Conservation (phyloP, 129 eudicot genomes). For the Artemisia argyi region DNA sequence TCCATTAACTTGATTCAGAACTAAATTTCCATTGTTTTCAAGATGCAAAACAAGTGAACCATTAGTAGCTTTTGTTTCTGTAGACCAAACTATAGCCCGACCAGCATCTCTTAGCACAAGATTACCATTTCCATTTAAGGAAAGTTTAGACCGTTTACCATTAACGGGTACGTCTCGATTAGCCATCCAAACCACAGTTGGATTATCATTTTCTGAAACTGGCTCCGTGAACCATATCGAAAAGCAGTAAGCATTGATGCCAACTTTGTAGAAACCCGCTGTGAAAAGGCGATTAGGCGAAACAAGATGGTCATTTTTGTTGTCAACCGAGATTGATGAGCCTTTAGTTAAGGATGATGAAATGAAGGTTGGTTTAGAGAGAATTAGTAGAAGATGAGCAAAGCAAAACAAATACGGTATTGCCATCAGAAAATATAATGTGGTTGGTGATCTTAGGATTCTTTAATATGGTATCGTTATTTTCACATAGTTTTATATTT, state of each 20-base stretch:
- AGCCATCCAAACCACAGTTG: conserved; percentile 52
- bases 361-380: conserved; percentile 9
- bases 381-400: conserved; percentile 20
- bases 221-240: conserved; percentile 44
- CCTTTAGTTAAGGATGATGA: conserved; percentile 28
- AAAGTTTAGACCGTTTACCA: conserved; percentile 35
- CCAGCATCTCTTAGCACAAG: conserved; percentile 45
- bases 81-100: conserved; percentile 34
- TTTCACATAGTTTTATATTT: too few species aligned
- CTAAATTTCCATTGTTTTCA: conserved; percentile 42
- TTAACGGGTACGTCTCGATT: conserved; percentile 57
- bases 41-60: conserved; percentile 22
- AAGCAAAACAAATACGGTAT: conserved; percentile 10
- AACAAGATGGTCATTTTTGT: conserved; percentile 18
- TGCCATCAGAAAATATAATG: background rate
- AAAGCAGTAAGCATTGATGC: conserved; percentile 50
- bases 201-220: background rate
- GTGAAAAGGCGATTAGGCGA: conserved; percentile 37
- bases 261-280: conserved; percentile 46
- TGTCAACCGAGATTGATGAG: conserved; percentile 30
- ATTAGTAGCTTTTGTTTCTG: conserved; percentile 20
- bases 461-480: too few species aligned
- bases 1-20: conserved; percentile 20
- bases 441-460: too few species aligned
- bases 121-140: conserved; percentile 31